Conservation (phyloP, 2,329 filamentous ascomycete species). For the Pseudopithomyces chartarum region DNA sequence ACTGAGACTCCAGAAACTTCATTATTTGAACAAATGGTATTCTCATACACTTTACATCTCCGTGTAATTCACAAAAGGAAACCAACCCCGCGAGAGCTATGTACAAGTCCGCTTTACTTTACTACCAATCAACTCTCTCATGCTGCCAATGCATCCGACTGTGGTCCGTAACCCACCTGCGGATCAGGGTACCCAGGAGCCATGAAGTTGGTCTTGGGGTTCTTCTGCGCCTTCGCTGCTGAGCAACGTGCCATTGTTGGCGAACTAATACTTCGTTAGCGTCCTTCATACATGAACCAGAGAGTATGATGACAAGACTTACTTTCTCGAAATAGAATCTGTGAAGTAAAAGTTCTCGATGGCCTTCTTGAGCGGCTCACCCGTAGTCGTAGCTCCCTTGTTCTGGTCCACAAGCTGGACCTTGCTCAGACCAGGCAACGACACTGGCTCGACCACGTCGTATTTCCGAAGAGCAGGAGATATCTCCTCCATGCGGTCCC, state of each 20-base stretch:
- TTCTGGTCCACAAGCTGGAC: constrained; percentile 96
- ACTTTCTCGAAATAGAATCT: constrained; percentile 95
- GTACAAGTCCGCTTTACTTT: constrained; percentile 28
- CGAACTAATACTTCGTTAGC: constrained; percentile 64
- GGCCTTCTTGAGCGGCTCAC: constrained; percentile 77
- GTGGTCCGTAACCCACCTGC: constrained; percentile 49
- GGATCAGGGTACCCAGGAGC: constrained; percentile 52
- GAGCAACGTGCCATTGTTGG: constrained; percentile 98
- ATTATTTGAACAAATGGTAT: constrained; percentile 17
- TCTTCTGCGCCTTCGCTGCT: constrained; percentile 75
- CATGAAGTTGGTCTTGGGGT: constrained; percentile 57
- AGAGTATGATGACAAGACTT: constrained; percentile 43
- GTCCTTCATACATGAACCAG: constrained; percentile 1
- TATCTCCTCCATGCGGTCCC: constrained; percentile 94
- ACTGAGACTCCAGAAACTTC: background rate
- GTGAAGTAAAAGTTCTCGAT: constrained; percentile 99
- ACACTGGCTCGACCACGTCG: constrained; percentile 83
- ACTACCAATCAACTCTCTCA: constrained; percentile 17
- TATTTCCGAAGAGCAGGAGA: constrained; percentile 88
- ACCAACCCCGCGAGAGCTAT: constrained; percentile 28
- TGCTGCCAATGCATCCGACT: constrained; percentile 23
- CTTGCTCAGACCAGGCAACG: constrained; percentile 78
- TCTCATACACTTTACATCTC: constrained; percentile 29
- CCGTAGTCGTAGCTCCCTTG: constrained; percentile 78
- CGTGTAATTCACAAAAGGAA: constrained; percentile 23